Percentiles rank a stretch among this genome's conserved stretches.
Conservation (phyloP, 768 basidiomycete species). For the Leccinum subtestaceum region DNA sequence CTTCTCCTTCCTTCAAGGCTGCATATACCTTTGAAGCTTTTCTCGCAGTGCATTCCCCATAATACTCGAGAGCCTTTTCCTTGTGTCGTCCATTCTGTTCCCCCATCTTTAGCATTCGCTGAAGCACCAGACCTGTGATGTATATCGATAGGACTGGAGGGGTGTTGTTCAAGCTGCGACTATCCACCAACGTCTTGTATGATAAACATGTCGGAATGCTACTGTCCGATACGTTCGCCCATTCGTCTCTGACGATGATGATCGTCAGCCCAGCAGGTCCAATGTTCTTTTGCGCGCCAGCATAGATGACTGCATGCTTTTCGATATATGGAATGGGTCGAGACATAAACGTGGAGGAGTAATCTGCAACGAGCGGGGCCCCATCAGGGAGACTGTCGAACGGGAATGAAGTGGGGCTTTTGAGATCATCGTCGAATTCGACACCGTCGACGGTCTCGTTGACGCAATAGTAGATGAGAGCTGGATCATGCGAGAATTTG, state of each 20-base stretch:
- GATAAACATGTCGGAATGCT: slow-evolving; percentile 78
- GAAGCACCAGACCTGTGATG: slow-evolving; percentile 81
- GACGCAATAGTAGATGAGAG: slow-evolving; percentile 96
- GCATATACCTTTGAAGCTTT: slow-evolving; percentile 81
- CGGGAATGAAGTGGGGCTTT: slow-evolving; percentile 69
- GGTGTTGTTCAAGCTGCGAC: slow-evolving; percentile 84
- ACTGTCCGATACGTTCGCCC: slow-evolving; percentile 64
- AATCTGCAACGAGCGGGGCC: slow-evolving; percentile 87
- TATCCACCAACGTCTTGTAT: slow-evolving; percentile 80
- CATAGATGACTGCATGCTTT: slow-evolving; percentile 92
- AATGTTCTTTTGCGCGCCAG: slow-evolving; percentile 97
- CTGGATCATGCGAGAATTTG: slow-evolving; percentile 74
- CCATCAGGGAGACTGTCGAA: slow-evolving; percentile 65
- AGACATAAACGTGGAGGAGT: slow-evolving; percentile 96
- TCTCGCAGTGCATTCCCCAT: slow-evolving; percentile 59
- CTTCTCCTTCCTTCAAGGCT: slow-evolving; percentile 67
- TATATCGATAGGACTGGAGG: slow-evolving; percentile 92
- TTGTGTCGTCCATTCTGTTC: slow-evolving; percentile 13
- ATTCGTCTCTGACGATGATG: slow-evolving; percentile 92
- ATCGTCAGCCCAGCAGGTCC: slow-evolving; percentile 93
- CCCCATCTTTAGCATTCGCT: slow-evolving; percentile 49
- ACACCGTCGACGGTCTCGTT: slow-evolving; percentile 98
- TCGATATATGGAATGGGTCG: slow-evolving; percentile 84
- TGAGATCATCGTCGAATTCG: slow-evolving; percentile 68
- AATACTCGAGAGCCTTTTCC: slow-evolving; percentile 63